Evolutionary conservation across 495 filamentous ascomycete species (phyloP), one percentile per base, ranked within the genome.

Genomic region (Penicillium manginii): DNA sequence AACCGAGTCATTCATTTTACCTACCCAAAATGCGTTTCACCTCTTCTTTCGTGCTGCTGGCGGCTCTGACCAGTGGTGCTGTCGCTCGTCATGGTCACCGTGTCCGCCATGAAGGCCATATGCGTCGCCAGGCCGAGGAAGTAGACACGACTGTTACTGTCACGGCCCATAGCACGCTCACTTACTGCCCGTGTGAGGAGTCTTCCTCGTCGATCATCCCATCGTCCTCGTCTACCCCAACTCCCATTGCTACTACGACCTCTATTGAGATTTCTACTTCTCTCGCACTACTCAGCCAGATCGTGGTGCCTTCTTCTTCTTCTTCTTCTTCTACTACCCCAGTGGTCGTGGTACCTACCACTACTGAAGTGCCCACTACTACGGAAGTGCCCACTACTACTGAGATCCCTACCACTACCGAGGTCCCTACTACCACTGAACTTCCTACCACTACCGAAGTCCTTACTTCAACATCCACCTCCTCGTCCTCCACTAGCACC

Each of bases 41-140:
- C 58, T 68, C 70, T 61, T 69, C 70, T 65, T 50, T 73, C 8
- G 26, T 67, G 65, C 67, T 75, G 56, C 67, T 75, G 53, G 69
- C 69, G 65, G 71, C 73, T 42, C 50, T 72, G 11, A 57, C 67
- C 50, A 64, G 60, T 35, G 58, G 67, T 62, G 35, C 66, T 15
- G 23, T 70, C 1, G 67, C 72, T 52, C 59, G 52, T 23, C 58
- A 55, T 46, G 52, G 52, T 23, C 23, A 60, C 50, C 52, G 51
- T 14, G 52, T 29, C 22, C 58, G 43, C 7, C 52, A 56, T 4
- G 45, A 70, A 21, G 62, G 60, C 40, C 57, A 70, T 47, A 64
- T 59, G 18, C 67, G 70, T 35, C 72, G 72, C 42, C 61, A 69
- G 35, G 53, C 18, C 18, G 35, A 54, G 47, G 45, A 54, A 43